These are phyloP conservation scores for Mycosarcoma mackinlayi DNA, from an alignment of 1,284 basidiomycete species.

Conservation along the genomic window DNA sequence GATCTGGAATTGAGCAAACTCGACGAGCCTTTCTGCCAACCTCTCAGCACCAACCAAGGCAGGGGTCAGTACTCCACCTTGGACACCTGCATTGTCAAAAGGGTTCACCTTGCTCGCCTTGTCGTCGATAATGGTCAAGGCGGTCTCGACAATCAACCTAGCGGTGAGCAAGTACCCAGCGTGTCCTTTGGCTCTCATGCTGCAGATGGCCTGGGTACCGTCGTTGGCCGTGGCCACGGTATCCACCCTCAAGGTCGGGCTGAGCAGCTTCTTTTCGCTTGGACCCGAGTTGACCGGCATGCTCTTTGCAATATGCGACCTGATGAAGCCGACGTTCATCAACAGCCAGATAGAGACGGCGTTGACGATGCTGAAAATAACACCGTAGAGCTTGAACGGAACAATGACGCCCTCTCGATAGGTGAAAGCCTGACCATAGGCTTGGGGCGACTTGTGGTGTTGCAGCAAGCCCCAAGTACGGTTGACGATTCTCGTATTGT, in stretches of 20 bases:
- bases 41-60: slow-evolving; percentile 80
- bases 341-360: slow-evolving; percentile 64
- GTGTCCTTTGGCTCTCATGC: slow-evolving; percentile 78
- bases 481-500: slow-evolving; percentile 79
- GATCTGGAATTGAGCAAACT: slow-evolving; percentile 73
- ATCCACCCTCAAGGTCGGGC: slow-evolving; percentile 23
- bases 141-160: slow-evolving; percentile 79
- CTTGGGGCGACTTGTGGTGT: slow-evolving; percentile 49
- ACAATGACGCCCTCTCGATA: slow-evolving; percentile 79
- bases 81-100: slow-evolving; percentile 70
- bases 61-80: slow-evolving; percentile 82
- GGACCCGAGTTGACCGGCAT: slow-evolving; percentile 39
- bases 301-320: slow-evolving; percentile 2
- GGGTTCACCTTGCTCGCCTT: slow-evolving; percentile 66
- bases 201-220: slow-evolving; percentile 73
- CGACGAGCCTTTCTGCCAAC: slow-evolving; percentile 76
- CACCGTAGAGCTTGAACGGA: slow-evolving; percentile 70
- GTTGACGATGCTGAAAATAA: slow-evolving; percentile 70
- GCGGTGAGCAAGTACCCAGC: slow-evolving; percentile 81
- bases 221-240: slow-evolving; percentile 70
- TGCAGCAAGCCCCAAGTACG: slow-evolving; percentile 81
- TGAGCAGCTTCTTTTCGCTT: slow-evolving; percentile 7
- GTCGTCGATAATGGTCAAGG: slow-evolving; percentile 76
- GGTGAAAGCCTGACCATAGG: slow-evolving; percentile 72
- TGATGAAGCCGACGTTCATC: slow-evolving; percentile 25